Percentiles rank a stretch among this genome's conserved stretches.
Evolutionary conservation across 805 yeast genomes (phyloP).

Genomic region (Wickerhamiella occidentalis): DNA sequence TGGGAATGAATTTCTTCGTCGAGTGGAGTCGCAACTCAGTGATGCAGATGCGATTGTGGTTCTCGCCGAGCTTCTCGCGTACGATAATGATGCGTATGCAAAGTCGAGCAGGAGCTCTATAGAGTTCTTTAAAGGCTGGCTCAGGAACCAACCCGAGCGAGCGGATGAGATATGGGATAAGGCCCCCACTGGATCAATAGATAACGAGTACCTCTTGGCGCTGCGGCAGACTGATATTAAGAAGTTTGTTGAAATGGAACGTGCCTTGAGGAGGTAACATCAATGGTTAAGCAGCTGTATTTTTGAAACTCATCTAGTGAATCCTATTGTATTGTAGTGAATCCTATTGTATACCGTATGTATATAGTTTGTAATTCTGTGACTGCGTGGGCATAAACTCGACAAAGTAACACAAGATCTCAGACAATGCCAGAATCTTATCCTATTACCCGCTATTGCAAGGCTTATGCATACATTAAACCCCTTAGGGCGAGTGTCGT

Average conservation of each 20-base stretch:
- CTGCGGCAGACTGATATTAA: conserved; percentile 14
- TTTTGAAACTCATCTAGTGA: no score
- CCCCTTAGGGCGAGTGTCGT: background rate
- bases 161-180: conserved; percentile 14
- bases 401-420: no score
- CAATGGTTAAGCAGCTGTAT: no score
- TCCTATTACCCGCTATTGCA: no score
- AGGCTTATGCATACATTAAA: no score
- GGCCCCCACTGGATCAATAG: conserved; percentile 14
- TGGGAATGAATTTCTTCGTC: background rate
- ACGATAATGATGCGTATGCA: conserved; percentile 10
- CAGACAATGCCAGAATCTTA: no score
- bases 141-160: conserved; percentile 12
- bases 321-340: no score
- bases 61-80: conserved; percentile 12
- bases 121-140: conserved; percentile 8
- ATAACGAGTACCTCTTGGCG: conserved; percentile 12
- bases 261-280: conserved; percentile 13
- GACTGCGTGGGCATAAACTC: no score
- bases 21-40: background rate
- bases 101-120: background rate
- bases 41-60: conserved; percentile 2
- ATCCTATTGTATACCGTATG: no score
- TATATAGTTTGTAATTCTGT: no score
- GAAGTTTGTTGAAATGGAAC: conserved; percentile 14